Evolutionary conservation across 1,284 basidiomycete genomes (phyloP), one percentile per base, ranked within the genome.

Genomic region (Phlebopus sp.): DNA sequence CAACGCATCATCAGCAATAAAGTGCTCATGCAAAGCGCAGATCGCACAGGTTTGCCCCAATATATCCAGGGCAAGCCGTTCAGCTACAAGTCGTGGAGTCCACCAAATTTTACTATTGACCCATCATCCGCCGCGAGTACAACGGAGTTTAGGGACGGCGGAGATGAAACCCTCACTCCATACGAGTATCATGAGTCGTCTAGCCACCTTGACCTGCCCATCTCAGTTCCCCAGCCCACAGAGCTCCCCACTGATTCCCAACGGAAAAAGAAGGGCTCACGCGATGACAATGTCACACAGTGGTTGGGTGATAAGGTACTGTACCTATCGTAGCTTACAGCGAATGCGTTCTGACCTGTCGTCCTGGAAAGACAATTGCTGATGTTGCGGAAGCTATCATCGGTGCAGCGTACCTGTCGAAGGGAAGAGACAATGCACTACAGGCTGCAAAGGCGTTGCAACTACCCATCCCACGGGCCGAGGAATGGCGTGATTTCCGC

Each of bases 301-400:
- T 80, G 77, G 74, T 63, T 91, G 11, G 85, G 85, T 42, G 88
- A 90, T 66, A 91, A 91, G 79, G 89, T 86, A 54, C 37, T 13
- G 25, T 19, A 36, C 37, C 37, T 27, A 17, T 30, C 23, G 39
- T 50, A 41, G 44, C 48, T 48, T 48, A 36, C 17, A 6, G 19
- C 32, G 29, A 30, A 44, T 41, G 44, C 46, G 9, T 42, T 13
- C 42, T 60, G 46, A 62, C 39, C 41, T 42, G 6, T 2, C 34
- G 21, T 49, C 42, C 2, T 56, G 44, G 46, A 31, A 39, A 90
- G 88, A 79, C 79, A n/a, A 73, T 90, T 30, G 88, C 89, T 42
- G 90, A 92, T 65, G 86, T 90, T 37, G 78, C 80, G 13, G 90
- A 92, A 64, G 86, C 88, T 3, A 80, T 92, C 46, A 79, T 92